A percentile compares a stretch with the other conserved stretches of the same genome.
Evolutionary conservation across 106 monocot genomes (phyloP).

Genomic region (Allium sativum): DNA sequence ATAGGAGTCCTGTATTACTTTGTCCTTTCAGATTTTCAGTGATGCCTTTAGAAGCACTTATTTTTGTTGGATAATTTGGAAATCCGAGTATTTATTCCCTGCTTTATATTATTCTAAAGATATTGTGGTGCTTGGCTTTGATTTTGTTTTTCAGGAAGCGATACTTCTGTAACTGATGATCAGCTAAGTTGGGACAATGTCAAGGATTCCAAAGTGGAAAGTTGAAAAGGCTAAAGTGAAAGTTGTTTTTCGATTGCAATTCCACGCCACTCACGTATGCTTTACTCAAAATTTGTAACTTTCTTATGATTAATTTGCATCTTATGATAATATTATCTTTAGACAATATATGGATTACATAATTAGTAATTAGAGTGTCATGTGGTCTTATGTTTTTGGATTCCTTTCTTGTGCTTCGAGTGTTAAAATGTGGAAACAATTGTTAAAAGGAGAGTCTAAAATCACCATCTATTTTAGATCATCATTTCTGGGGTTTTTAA

Average conservation of each 20-base stretch:
- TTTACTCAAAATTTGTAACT: conserved; percentile 6
- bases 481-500: too few relatives aligned
- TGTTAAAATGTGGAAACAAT: not conserved
- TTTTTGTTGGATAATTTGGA: not conserved
- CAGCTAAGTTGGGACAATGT: conserved; percentile 54
- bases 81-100: conserved; percentile 7
- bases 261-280: conserved; percentile 92
- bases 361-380: conserved; percentile 6
- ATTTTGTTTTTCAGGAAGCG: conserved; percentile 9
- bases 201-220: conserved; percentile 93
- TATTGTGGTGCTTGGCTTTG: conserved; percentile 9
- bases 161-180: conserved; percentile 13
- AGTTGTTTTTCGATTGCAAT: conserved; percentile 90
- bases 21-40: too few relatives aligned
- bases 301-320: conserved; percentile 9
- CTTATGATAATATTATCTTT: conserved; percentile 4
- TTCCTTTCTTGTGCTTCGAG: conserved; percentile 23
- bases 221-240: conserved; percentile 90
- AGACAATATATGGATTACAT: conserved; percentile 1
- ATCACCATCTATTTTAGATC: too few relatives aligned
- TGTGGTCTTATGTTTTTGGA: conserved; percentile 10
- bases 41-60: not conserved
- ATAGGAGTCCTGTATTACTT: not conserved
- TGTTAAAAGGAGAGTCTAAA: conserved; percentile 4
- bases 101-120: not conserved